Base-by-base conservation (phyloP, 2,329 filamentous ascomycete species). In the Pseudopithomyces chartarum region DNA sequence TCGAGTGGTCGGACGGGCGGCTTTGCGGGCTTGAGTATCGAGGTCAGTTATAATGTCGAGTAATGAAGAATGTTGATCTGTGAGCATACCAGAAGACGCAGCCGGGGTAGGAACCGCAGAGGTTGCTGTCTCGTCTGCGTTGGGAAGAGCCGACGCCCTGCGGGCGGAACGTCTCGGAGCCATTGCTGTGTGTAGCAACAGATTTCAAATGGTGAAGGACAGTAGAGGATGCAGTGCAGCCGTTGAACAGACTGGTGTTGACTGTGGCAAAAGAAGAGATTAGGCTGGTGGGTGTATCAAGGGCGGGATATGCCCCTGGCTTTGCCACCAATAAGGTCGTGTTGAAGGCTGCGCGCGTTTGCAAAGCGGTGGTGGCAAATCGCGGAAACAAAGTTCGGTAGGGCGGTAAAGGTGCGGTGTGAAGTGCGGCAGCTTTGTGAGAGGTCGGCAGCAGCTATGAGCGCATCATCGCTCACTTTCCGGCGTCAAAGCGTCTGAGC, bases 321-420 rank as follows among this genome's bases (percentile, higher is more conserved):
- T 47, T 56, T 57, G 64, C 61, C 61, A 68, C 45, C 48, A 57
- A 66, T 61, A 59, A 52, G 52, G 51, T 53, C 52, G 63, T 60
- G 68, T 64, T 62, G 58, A 69, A 61, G 61, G 57, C 47, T 62
- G 62, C 63, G 67, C 65, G 63, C 59, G 53, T 36, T 68, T 59
- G 61, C 67, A 8, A 29, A 64, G 60, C 58, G 55, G 57, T 55
- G 54, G 69, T 71, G 69, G 69, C 67, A 56, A 70, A 69, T 57
- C 50, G 44, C 46, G 43, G 50, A 40, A 56, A 52, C 40, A 23
- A 54, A 48, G 26, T 39, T 40, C 20, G 34, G 23, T 26, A 54
- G 48, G 39, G 36, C 5, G 48, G 42, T 8, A 12, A n/a, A 48
- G 44, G 11, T 12, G 10, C 13, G 32, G 12, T 29, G n/a, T 13